A percentile compares a stretch with the other conserved stretches of the same genome.
Evolutionary conservation across 2,329 filamentous ascomycete species (phyloP).

Genomic region (Pyrenochaeta sp.): DNA sequence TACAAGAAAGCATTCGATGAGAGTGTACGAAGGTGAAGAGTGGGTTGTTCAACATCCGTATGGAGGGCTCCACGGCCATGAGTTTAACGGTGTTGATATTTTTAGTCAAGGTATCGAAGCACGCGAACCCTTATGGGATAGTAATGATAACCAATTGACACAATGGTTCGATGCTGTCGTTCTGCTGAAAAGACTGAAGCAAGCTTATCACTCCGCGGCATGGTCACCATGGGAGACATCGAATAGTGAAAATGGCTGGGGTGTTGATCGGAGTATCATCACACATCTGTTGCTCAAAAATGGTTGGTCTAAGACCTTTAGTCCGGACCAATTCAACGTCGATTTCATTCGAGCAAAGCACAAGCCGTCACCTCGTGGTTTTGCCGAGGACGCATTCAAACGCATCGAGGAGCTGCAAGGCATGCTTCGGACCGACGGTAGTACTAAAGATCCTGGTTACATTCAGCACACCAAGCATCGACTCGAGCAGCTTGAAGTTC

Average conservation of each 20-base stretch:
- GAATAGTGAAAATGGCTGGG: constrained; percentile 7
- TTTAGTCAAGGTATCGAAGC: background rate
- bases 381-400: constrained; percentile 5
- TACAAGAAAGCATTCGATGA: constrained; percentile 15
- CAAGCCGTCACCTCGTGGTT: constrained; percentile 4
- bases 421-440: too few relatives aligned
- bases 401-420: constrained; percentile 5
- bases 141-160: background rate
- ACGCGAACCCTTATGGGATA: background rate
- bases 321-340: constrained; percentile 15
- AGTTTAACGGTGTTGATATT: background rate
- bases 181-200: constrained; percentile 13
- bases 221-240: constrained; percentile 26
- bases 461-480: background rate
- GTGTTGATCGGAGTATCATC: background rate
- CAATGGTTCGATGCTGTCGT: constrained; percentile 14
- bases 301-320: constrained; percentile 15
- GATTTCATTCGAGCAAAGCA: constrained; percentile 21
- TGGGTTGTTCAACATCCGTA: constrained; percentile 3
- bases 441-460: background rate
- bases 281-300: constrained; percentile 11
- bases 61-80: background rate
- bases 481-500: background rate
- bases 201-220: constrained; percentile 10
- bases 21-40: constrained; percentile 15